These are phyloP conservation scores for Ascocoryne sarcoides DNA, from an alignment of 2,329 filamentous ascomycete genomes.

Conservation along the genomic window DNA sequence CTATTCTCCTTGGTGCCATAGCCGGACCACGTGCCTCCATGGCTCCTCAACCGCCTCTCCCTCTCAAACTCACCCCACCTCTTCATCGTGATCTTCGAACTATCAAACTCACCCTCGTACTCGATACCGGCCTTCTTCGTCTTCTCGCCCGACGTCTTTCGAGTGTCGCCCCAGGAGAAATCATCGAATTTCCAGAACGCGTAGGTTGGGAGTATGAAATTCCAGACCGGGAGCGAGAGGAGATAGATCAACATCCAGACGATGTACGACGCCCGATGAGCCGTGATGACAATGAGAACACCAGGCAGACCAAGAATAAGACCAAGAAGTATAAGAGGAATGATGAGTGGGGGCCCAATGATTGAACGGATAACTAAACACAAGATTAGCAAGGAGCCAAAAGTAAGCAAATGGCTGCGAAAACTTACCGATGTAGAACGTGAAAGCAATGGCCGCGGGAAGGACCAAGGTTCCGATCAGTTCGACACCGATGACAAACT, in stretches of 20 bases:
- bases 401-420: background rate
- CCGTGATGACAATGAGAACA: conserved; percentile 84
- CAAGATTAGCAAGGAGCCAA: conserved; percentile 10
- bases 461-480: conserved; percentile 89
- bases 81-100: conserved; percentile 99
- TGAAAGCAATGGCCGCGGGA: conserved; percentile 93
- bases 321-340: conserved; percentile 79
- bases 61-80: conserved; percentile 94
- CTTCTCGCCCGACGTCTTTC: conserved; percentile 88
- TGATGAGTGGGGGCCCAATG: conserved; percentile 69
- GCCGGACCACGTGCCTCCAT: conserved; percentile 13
- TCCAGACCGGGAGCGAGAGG: conserved; percentile 89
- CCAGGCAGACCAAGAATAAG: conserved; percentile 91
- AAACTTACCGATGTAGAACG: conserved; percentile 82
- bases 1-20: conserved; percentile 16
- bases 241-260: conserved; percentile 97
- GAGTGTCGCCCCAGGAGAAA: conserved; percentile 97
- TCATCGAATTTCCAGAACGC: conserved; percentile 99
- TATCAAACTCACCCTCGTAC: conserved; percentile 93
- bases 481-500: conserved; percentile 95
- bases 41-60: conserved; percentile 37
- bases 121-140: conserved; percentile 80
- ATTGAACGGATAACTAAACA: conserved; percentile 73
- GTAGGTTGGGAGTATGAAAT: conserved; percentile 88
- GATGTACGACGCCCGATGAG: conserved; percentile 86